Conservation (phyloP, 192 early-diverging fungal genomes). For the Dispira simplex region DNA sequence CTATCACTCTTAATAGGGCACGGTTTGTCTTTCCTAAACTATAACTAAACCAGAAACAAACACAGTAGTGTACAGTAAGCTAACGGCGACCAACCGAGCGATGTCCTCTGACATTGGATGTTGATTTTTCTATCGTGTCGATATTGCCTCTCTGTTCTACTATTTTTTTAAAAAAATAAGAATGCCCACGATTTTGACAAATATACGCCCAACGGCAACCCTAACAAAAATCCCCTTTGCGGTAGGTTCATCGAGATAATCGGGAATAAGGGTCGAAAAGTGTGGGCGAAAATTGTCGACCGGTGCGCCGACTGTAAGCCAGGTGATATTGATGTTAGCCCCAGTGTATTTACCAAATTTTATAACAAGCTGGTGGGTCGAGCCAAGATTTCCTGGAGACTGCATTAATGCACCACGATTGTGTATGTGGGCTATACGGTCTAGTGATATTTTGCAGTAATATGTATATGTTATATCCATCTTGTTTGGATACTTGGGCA, state of each 20-base stretch:
- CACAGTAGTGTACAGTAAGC: neutral
- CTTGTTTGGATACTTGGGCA: neutral
- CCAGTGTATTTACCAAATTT: neutral
- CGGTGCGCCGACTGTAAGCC: neutral
- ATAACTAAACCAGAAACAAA: neutral
- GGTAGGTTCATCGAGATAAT: neutral
- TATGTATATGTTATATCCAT: neutral
- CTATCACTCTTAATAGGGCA: neutral
- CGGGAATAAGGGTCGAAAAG: neutral
- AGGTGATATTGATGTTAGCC: neutral
- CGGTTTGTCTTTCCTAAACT: neutral
- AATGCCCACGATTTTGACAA: neutral
- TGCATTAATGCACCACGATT: neutral
- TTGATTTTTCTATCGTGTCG: neutral
- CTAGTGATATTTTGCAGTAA: neutral
- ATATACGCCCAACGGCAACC: neutral
- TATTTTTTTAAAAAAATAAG: neutral
- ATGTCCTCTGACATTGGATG: neutral
- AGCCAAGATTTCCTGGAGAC: neutral
- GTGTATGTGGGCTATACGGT: neutral
- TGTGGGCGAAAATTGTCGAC: conserved; percentile 3
- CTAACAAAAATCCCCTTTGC: neutral
- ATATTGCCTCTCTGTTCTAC: neutral
- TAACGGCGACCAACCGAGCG: neutral
- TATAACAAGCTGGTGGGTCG: neutral